Percentiles rank a stretch among this genome's conserved stretches.
Conservation (phyloP, 164 flowering plant species). For the Berberis thunbergii region DNA sequence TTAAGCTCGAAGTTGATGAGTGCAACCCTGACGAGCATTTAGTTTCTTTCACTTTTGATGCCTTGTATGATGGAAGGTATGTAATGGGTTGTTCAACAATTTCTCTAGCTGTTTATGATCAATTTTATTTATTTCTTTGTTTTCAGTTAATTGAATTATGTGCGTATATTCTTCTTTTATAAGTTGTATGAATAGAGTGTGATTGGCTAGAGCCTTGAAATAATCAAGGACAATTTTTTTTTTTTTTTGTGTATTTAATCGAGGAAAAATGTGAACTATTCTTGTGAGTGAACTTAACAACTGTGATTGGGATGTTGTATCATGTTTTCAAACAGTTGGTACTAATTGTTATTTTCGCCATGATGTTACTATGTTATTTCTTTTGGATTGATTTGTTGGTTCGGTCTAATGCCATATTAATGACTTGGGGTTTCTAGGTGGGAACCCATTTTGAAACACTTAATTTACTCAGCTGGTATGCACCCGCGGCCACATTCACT, state of each 20-base stretch:
- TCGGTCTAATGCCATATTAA: no score
- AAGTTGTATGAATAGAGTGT: background rate
- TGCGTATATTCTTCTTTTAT: constrained; percentile 1
- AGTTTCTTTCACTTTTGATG: constrained; percentile 83
- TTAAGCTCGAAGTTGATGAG: constrained; percentile 60
- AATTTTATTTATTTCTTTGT: background rate
- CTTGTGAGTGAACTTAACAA: no score
- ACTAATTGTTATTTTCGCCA: no score
- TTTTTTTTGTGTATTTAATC: background rate
- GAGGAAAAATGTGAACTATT: no score
- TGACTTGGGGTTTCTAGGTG: no score
- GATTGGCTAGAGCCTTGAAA: background rate
- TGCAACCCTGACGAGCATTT: constrained; percentile 53
- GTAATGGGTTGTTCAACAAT: background rate
- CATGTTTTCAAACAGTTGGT: no score
- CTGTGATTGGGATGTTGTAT: no score
- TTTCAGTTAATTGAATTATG: background rate
- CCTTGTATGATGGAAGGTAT: constrained; percentile 80
- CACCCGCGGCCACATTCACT: no score
- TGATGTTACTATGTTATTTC: no score
- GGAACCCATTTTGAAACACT: no score
- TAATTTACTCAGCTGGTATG: no score
- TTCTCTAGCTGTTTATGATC: background rate
- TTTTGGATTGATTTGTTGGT: no score
- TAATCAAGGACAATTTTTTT: background rate